These are phyloP conservation scores for Pichia gijzeniarum DNA, from an alignment of 805 yeast genomes.

Conservation along the genomic window DNA sequence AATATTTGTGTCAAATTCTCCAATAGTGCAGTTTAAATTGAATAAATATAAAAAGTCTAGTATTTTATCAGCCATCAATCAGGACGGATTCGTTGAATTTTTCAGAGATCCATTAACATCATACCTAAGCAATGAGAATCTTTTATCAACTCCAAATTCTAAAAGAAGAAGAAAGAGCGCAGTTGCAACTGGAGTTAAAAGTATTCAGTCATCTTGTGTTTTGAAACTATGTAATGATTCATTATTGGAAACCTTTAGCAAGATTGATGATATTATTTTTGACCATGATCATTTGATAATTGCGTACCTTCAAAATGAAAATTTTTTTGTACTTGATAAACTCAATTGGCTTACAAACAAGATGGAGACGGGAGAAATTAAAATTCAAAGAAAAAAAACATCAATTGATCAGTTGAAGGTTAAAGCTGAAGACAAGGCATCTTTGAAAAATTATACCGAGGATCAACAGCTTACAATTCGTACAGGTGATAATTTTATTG, in stretches of 20 bases:
- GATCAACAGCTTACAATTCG: constrained; percentile 32
- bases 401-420: constrained; percentile 33
- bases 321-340: constrained; percentile 50
- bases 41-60: constrained; percentile 34
- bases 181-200: constrained; percentile 43
- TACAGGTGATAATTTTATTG: constrained; percentile 46
- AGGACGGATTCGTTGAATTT: constrained; percentile 67
- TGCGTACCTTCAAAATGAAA: constrained; percentile 59
- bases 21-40: constrained; percentile 34
- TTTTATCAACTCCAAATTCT: constrained; percentile 5
- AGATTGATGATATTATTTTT: constrained; percentile 19
- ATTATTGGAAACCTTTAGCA: constrained; percentile 21
- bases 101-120: constrained; percentile 49
- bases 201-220: constrained; percentile 44
- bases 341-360: constrained; percentile 40
- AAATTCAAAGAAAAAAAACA: constrained; percentile 20
- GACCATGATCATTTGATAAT: constrained; percentile 34
- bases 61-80: constrained; percentile 54
- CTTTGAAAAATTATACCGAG: constrained; percentile 12
- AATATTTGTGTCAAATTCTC: constrained; percentile 66
- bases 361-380: constrained; percentile 17
- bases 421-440: constrained; percentile 31
- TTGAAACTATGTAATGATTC: constrained; percentile 32
- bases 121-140: background rate
- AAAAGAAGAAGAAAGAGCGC: constrained; percentile 28